Evolutionary conservation across 176 grass and related monocot species (phyloP).

Genomic region (Triticum dicoccoides): DNA sequence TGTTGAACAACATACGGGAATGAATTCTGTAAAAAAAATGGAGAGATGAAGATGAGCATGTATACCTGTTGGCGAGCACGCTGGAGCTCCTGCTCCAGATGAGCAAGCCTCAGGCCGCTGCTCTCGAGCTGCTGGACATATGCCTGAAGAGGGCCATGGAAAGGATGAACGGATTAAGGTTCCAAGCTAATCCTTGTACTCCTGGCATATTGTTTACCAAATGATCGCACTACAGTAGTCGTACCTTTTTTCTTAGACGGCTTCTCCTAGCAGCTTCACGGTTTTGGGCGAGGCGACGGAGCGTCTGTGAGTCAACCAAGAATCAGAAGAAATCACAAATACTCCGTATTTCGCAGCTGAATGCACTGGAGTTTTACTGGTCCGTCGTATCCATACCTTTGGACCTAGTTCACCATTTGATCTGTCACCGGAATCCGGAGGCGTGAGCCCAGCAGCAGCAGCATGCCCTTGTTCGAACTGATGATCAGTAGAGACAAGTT

Average conservation of each 20-base stretch:
- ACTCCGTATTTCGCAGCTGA: not conserved
- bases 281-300: constrained; percentile 89
- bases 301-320: constrained; percentile 42
- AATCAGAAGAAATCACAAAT: not conserved
- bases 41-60: not conserved
- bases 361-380: not conserved
- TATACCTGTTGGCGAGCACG: constrained; percentile 53
- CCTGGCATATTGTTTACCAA: not conserved
- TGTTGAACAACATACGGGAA: not conserved
- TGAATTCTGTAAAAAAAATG: not conserved
- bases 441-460: not conserved
- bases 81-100: constrained; percentile 62
- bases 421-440: constrained; percentile 44
- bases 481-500: not conserved
- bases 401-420: constrained; percentile 56
- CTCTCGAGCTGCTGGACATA: constrained; percentile 66
- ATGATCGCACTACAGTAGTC: not conserved
- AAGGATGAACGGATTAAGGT: not conserved
- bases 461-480: constrained; percentile 59
- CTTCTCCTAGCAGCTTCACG: constrained; percentile 97
- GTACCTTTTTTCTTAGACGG: constrained; percentile 80
- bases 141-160: constrained; percentile 25
- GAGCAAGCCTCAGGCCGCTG: constrained; percentile 56
- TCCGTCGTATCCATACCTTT: constrained; percentile 37
- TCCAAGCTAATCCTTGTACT: not conserved